Percentiles rank a stretch among this genome's conserved stretches.
Evolutionary conservation across 2,329 filamentous ascomycete species (phyloP).

Genomic region (Colletotrichum musicola): DNA sequence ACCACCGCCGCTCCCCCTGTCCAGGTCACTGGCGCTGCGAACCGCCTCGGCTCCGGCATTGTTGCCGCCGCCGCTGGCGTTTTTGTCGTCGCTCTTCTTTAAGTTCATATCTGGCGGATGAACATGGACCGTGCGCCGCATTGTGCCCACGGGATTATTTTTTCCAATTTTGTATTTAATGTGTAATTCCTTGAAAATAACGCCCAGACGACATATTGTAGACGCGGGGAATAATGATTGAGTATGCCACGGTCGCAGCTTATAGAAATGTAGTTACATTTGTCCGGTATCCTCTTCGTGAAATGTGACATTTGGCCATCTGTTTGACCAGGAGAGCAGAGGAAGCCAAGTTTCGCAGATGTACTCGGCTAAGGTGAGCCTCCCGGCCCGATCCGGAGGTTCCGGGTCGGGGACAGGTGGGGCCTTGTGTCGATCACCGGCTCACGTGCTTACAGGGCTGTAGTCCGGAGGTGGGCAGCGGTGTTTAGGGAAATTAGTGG

Average conservation of each 20-base stretch:
- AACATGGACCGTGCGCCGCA: constrained; percentile 1
- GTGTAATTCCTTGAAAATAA: constrained; percentile 20
- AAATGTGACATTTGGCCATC: too few species aligned
- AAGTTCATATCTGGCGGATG: constrained; percentile 1
- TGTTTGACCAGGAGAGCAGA: too few species aligned
- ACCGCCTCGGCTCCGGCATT: constrained; percentile 23
- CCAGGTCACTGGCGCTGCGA: constrained; percentile 28
- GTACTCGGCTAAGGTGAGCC: too few species aligned
- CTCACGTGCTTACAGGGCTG: too few species aligned
- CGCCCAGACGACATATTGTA: background rate
- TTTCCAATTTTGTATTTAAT: constrained; percentile 10
- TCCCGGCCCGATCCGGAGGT: too few species aligned
- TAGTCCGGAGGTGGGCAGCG: too few species aligned
- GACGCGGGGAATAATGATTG: background rate
- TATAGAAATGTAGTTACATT: background rate
- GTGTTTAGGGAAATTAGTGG: too few species aligned
- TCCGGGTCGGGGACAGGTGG: too few species aligned
- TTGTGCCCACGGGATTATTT: background rate
- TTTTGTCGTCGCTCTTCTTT: constrained; percentile 32
- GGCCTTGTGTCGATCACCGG: too few species aligned
- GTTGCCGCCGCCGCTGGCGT: constrained; percentile 32
- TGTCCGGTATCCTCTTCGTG: background rate
- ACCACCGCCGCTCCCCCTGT: constrained; percentile 5
- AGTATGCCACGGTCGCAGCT: background rate
- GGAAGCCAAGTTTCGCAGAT: too few species aligned